Base-by-base conservation (phyloP, 805 yeast genomes). In the Wickerhamomyces alni region DNA sequence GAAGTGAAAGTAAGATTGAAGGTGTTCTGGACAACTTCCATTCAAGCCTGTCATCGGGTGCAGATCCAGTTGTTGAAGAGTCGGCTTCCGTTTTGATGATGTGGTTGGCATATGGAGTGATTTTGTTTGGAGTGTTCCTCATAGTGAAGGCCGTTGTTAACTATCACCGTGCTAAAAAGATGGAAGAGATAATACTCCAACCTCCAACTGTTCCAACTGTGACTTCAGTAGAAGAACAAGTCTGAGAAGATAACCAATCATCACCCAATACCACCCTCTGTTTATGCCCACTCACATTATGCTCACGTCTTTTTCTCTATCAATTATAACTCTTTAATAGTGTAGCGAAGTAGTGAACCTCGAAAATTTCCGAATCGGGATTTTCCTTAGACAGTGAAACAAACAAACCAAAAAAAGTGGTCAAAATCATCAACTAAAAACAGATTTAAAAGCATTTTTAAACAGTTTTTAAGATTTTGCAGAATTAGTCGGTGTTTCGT, bases 91-190 rank as follows among this genome's bases (percentile, higher is more conserved):
- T 33, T 3, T 40, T 37, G 29, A 10, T 43, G 22, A 22, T 27
- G 47, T 62, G 77, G 36, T 59, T 84, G 35, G 82, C 91, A 0
- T 73, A 77, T 38, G 70, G 74, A 1, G 63, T 87, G 29, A 77
- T 87, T 37, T 67, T 80, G 1, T 65, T 84, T 34, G 98, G 98
- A 2, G 55, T 73, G 2, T 70, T 82, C 40, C 67, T 91, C 5
- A 62, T 82, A 10, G 41, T 78, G 15, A 84, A 82, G 54, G 78
- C 95, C 11, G 45, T 84, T n/a, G 62, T 71, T 34, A 93, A 84
- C 56, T 91, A 81, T 58, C 70, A 71, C 47, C 69, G 78, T 46
- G 93, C 91, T n/a, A 79, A 82, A 56, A 75, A 74, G 52, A 80
- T 80, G 77, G 96, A 89, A 57, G 65, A 63, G 42, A 72, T 67